These are phyloP conservation scores for Baudoinia panamericana DNA, from an alignment of 495 filamentous ascomycete genomes.

Conservation along the genomic window DNA sequence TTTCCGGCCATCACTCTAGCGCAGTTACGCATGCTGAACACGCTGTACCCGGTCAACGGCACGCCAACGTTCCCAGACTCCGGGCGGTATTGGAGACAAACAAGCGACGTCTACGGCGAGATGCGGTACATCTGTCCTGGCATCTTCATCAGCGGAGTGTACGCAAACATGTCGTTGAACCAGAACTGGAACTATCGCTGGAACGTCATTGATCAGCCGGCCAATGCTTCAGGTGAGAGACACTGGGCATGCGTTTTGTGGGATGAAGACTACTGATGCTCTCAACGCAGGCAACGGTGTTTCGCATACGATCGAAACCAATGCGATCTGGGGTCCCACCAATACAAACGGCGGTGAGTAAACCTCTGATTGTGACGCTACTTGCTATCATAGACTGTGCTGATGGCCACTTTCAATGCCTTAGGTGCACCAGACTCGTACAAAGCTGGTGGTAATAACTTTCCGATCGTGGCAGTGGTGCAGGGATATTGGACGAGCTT, in stretches of 20 bases:
- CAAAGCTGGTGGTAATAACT: slow-evolving; percentile 25
- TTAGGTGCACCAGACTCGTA: slow-evolving; percentile 46
- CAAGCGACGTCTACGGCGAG: slow-evolving; percentile 53
- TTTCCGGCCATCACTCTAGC: slow-evolving; percentile 43
- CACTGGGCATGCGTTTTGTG: no score
- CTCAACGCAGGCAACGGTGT: slow-evolving; percentile 45
- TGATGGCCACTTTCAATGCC: no score
- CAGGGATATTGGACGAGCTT: slow-evolving; percentile 27
- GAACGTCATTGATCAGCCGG: slow-evolving; percentile 43
- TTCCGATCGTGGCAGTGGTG: slow-evolving; percentile 18
- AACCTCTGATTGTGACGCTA: no score
- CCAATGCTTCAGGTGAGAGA: slow-evolving; percentile 25
- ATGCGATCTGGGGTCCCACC: slow-evolving; percentile 47
- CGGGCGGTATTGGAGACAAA: slow-evolving; percentile 46
- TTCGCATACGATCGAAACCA: slow-evolving; percentile 47
- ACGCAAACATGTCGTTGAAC: slow-evolving; percentile 2
- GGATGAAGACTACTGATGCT: not conserved
- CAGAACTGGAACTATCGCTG: slow-evolving; percentile 47
- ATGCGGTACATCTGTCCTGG: slow-evolving; percentile 62
- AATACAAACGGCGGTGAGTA: slow-evolving; percentile 30
- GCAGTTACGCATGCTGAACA: slow-evolving; percentile 44
- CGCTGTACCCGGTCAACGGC: slow-evolving; percentile 41
- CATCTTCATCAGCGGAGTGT: slow-evolving; percentile 25
- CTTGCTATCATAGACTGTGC: no score
- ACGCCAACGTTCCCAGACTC: slow-evolving; percentile 33